phyloP scores from a whole-genome alignment of 2,329 filamentous ascomycete species.

The Metarhizium guizhouense region DNA sequence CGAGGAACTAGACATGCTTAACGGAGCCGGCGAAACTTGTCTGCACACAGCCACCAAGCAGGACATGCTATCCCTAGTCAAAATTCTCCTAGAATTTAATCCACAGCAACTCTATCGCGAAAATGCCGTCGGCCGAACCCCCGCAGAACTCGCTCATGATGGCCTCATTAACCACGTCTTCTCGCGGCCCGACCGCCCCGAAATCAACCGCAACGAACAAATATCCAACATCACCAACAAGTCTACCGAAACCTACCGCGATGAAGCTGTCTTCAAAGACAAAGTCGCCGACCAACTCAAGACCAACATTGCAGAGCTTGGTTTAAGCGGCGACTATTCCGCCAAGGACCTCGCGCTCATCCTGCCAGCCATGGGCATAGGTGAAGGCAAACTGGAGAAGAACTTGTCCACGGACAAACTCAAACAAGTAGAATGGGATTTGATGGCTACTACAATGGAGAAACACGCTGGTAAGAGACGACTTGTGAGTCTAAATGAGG shows the following conservation, averaged over 20 bases:
- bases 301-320: conserved; percentile 13
- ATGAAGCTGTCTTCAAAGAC: conserved; percentile 2
- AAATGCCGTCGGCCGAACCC: conserved; percentile 68
- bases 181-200: conserved; percentile 9
- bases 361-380: conserved; percentile 16
- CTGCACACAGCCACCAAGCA: conserved; percentile 47
- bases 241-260: not conserved
- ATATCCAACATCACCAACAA: conserved; percentile 10
- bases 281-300: conserved; percentile 12
- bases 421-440: conserved; percentile 22
- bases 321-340: conserved; percentile 21
- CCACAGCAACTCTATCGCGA: conserved; percentile 58
- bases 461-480: conserved; percentile 30
- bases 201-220: not conserved
- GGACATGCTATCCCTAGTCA: conserved; percentile 25
- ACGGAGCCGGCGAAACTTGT: conserved; percentile 56
- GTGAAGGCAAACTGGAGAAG: conserved; percentile 6
- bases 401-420: conserved; percentile 5
- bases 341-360: conserved; percentile 16
- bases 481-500: conserved; percentile 45
- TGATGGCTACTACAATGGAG: conserved; percentile 22
- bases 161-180: conserved; percentile 33
- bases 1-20: conserved; percentile 47
- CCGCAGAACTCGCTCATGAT: conserved; percentile 58
- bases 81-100: conserved; percentile 42